A percentile compares a stretch with the other conserved stretches of the same genome.
Evolutionary conservation across 2,329 filamentous ascomycete species (phyloP).

Genomic region (Ophiostoma sp.): DNA sequence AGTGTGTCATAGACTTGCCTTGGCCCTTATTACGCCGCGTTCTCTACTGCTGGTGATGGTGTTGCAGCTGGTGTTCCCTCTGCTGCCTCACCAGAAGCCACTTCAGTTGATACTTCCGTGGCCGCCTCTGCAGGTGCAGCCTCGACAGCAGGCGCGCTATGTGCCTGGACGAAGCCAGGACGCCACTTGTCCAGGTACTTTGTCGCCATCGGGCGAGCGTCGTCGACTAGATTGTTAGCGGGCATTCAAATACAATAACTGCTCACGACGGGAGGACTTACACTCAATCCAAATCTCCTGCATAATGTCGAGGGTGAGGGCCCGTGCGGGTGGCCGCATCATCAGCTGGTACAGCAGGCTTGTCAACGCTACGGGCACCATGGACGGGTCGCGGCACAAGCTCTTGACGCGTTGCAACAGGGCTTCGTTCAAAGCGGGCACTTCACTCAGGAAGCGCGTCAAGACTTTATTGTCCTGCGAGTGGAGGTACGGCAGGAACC

Average conservation of each 20-base stretch:
- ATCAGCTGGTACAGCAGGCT: constrained; percentile 67
- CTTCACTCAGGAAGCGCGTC: constrained; percentile 86
- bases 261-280: constrained; percentile 43
- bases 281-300: constrained; percentile 68
- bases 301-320: constrained; percentile 64
- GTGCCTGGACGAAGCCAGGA: constrained; percentile 51
- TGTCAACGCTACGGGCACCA: constrained; percentile 63
- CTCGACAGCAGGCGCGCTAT: constrained; percentile 23
- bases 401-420: constrained; percentile 72
- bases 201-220: constrained; percentile 61
- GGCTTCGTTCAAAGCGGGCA: constrained; percentile 72
- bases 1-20: background rate
- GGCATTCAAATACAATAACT: background rate
- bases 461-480: constrained; percentile 78
- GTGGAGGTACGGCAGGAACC: constrained; percentile 88
- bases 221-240: constrained; percentile 51
- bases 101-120: background rate
- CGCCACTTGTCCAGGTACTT: constrained; percentile 65
- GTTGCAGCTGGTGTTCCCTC: background rate
- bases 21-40: background rate
- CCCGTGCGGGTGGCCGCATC: constrained; percentile 65
- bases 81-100: background rate
- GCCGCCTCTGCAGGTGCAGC: background rate
- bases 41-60: background rate
- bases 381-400: constrained; percentile 65